Percentiles rank a stretch among this genome's conserved stretches.
Evolutionary conservation across 345 rosid species (phyloP).

Genomic region (Anacardium occidentale): DNA sequence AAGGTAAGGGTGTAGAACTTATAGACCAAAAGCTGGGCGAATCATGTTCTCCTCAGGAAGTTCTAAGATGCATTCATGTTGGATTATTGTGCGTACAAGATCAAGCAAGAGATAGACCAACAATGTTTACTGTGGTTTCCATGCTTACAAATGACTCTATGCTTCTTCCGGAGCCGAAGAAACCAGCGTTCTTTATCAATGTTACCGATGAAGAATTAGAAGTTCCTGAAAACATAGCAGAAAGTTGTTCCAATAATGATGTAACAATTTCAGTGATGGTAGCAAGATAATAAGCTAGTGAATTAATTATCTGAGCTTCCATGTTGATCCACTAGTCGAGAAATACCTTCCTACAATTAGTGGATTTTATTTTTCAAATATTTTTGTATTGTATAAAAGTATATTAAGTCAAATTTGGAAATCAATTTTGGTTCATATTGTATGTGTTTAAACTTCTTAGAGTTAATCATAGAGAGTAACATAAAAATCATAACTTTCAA

Average conservation of each 20-base stretch:
- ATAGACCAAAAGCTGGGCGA: not conserved
- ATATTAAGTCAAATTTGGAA: no score
- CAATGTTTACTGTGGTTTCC: conserved; percentile 7
- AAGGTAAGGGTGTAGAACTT: not conserved
- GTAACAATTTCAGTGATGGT: conserved; percentile 1
- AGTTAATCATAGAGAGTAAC: no score
- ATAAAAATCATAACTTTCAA: no score
- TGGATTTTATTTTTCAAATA: no score
- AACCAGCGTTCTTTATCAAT: conserved; percentile 18
- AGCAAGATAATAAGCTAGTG: not conserved
- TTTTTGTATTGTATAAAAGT: no score
- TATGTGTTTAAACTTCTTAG: no score
- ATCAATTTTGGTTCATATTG: no score
- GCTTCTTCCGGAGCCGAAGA: not conserved
- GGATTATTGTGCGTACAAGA: conserved; percentile 17
- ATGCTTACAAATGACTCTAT: conserved; percentile 11
- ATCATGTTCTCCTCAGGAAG: not conserved
- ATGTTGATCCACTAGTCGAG: no score
- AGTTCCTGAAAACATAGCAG: not conserved
- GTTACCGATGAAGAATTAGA: not conserved
- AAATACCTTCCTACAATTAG: no score
- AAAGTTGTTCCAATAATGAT: conserved; percentile 2
- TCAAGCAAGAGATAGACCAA: conserved; percentile 8
- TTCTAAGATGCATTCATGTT: conserved; percentile 12
- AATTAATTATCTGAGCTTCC: no score